phyloP scores from a whole-genome alignment of 108 stramenopile genomes.

The Licmophora abbreviata region DNA sequence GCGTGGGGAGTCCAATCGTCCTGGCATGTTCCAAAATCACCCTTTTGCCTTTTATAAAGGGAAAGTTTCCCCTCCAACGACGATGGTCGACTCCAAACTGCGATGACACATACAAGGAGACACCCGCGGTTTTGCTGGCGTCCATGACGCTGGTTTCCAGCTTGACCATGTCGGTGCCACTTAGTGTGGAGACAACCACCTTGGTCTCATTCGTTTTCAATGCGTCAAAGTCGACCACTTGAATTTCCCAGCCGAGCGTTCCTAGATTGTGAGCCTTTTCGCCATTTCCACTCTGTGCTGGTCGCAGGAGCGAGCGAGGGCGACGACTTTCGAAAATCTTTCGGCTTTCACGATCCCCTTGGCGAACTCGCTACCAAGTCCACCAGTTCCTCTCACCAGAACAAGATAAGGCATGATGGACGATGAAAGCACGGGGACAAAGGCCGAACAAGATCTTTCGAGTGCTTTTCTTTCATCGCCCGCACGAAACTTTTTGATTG shows the following conservation, averaged over 20 bases:
- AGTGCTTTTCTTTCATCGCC: no score
- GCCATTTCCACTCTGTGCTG: no score
- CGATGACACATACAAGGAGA: constrained; percentile 15
- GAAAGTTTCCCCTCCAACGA: constrained; percentile 13
- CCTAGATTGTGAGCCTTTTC: constrained; percentile 5
- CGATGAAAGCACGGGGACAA: no score
- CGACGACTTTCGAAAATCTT: constrained; percentile 4
- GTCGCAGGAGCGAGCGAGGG: constrained; percentile 11
- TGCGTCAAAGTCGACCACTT: constrained; percentile 8
- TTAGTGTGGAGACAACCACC: constrained; percentile 16
- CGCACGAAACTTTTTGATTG: no score
- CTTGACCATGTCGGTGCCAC: constrained; percentile 8
- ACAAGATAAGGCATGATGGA: constrained; percentile 6
- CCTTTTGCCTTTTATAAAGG: constrained; percentile 10
- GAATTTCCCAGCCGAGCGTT: constrained; percentile 12
- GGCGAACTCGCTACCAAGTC: constrained; percentile 12
- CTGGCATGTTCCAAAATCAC: constrained; percentile 9
- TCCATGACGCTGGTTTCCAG: constrained; percentile 9
- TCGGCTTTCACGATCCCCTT: constrained; percentile 20
- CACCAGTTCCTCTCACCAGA: constrained; percentile 13
- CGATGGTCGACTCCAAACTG: constrained; percentile 19
- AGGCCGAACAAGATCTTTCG: no score
- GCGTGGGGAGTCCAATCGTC: constrained; percentile 12
- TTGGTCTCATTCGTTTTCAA: constrained; percentile 6
- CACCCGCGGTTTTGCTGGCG: constrained; percentile 13